Conservation (phyloP, 495 filamentous ascomycete genomes). For the Immersiella caudata region DNA sequence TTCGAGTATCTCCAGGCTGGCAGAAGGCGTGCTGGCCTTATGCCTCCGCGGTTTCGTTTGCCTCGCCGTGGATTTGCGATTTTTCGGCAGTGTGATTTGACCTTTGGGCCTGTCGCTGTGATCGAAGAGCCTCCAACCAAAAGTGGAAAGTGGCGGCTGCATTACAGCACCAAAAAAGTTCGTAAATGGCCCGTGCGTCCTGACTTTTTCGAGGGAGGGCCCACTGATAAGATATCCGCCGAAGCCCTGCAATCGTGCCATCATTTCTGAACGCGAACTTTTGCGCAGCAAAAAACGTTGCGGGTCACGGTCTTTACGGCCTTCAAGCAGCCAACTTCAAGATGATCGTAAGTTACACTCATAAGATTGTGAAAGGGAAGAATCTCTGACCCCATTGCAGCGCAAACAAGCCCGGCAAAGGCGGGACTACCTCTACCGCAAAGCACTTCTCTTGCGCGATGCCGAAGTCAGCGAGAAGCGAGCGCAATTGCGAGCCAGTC, state of each 20-base stretch:
- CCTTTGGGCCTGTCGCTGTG: constrained; percentile 2
- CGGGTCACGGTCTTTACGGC: neutral
- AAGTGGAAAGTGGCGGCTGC: constrained; percentile 32
- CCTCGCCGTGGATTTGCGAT: constrained; percentile 24
- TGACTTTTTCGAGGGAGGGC: constrained; percentile 23
- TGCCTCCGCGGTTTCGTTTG: constrained; percentile 4
- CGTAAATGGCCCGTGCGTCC: constrained; percentile 18
- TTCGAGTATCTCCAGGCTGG: constrained; percentile 15
- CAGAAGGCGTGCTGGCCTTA: constrained; percentile 7
- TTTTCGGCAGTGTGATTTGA: constrained; percentile 29
- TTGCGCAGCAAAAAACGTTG: neutral
- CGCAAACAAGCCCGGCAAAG: constrained; percentile 80
- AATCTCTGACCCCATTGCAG: constrained; percentile 40
- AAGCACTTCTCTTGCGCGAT: constrained; percentile 69
- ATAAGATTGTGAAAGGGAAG: neutral
- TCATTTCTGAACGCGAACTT: neutral
- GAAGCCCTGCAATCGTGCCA: constrained; percentile 12
- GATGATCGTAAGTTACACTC: constrained; percentile 41
- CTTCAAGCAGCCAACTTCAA: constrained; percentile 12
- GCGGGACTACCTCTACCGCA: constrained; percentile 92
- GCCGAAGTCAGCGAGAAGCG: constrained; percentile 92
- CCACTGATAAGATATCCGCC: constrained; percentile 5
- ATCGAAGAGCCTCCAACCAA: constrained; percentile 16
- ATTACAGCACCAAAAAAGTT: constrained; percentile 1
- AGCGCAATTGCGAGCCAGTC: constrained; percentile 78